These are phyloP conservation scores for Chlorociboria aeruginascens DNA, from an alignment of 495 filamentous ascomycete genomes.

Conservation along the genomic window DNA sequence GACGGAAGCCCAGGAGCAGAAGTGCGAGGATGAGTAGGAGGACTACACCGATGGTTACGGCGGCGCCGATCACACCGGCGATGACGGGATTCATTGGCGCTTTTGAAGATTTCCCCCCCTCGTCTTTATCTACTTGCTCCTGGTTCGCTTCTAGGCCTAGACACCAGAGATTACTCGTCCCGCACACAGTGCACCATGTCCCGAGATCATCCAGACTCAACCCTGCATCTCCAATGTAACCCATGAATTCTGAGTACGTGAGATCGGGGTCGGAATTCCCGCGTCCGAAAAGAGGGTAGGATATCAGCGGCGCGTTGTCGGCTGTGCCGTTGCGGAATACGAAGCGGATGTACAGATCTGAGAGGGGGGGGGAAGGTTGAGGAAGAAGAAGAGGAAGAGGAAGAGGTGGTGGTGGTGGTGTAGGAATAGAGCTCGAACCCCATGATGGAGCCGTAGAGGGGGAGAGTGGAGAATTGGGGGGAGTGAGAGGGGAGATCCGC, in stretches of 20 bases:
- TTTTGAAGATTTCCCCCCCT: too few species aligned
- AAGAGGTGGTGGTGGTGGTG: constrained; percentile 28
- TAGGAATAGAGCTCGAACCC: constrained; percentile 47
- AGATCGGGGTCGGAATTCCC: constrained; percentile 35
- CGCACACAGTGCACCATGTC: constrained; percentile 52
- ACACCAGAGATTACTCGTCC: constrained; percentile 17
- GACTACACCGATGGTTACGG: constrained; percentile 46
- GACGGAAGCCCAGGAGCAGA: constrained; percentile 28
- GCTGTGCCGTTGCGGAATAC: constrained; percentile 57
- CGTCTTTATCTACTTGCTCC: too few species aligned
- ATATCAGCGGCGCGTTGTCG: constrained; percentile 26
- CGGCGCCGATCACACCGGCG: constrained; percentile 50
- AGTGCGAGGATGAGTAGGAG: constrained; percentile 16
- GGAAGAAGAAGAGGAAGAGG: constrained; percentile 11
- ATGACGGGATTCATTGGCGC: constrained; percentile 10
- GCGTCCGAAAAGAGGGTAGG: constrained; percentile 48
- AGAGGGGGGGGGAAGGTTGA: constrained; percentile 24
- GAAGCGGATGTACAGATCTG: constrained; percentile 51
- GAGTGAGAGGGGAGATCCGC: constrained; percentile 25
- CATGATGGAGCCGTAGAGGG: constrained; percentile 45
- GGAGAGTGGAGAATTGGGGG: constrained; percentile 30
- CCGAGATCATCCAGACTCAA: constrained; percentile 36
- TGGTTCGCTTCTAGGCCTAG: too few species aligned
- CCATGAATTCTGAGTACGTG: constrained; percentile 42
- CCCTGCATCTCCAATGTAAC: constrained; percentile 28